Evolutionary conservation across 192 early-diverging fungal species (phyloP), one percentile per base, ranked within the genome.

Genomic region (Gonapodya prolifera): DNA sequence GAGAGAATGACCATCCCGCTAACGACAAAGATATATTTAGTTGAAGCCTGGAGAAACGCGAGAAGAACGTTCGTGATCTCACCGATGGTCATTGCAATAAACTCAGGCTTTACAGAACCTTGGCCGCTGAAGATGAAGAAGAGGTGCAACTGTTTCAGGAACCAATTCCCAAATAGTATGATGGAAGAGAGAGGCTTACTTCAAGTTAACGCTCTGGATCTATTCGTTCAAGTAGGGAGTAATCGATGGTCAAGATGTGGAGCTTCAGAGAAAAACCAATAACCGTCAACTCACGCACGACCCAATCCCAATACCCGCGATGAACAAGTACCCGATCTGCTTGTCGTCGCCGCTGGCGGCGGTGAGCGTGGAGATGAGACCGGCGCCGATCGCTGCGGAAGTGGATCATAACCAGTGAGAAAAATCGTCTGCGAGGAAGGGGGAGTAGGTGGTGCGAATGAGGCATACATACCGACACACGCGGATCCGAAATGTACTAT

Each of bases 321-420:
- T 23, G 13, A 86, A 35, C 36, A 93, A 81, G 33, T 85, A 83
- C 34, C 87, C 88, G 76, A 88, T 81, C 61, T 89, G 86, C 69
- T 81, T 83, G 34, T 83, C 88, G 32, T 79, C 78, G 32, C 16
- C 82, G 16, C 83, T 87, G 16, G 85, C 34, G 36, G 85, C 84
- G 73, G 87, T 78, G 18, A 89, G 80, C n/a, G 88, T 79, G 33
- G 86, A 80, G 74, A 89, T 86, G 2, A 92, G 81, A 0, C 89
- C 87, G 0, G 83, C 78, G 0, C 91, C 91, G 0, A 88, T 69
- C 0, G 85, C 81, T 84, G 31, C 91, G 90, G n/a, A 89, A 2
- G 17, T 85, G 80, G 8, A 90, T 82, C n/a, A n/a, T n/a, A n/a
- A n/a, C n/a, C n/a, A n/a, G n/a, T n/a, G n/a, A n/a, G n/a, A n/a